Conservation (phyloP, 2,329 filamentous ascomycete species). For the Fonsecaea monophora region DNA sequence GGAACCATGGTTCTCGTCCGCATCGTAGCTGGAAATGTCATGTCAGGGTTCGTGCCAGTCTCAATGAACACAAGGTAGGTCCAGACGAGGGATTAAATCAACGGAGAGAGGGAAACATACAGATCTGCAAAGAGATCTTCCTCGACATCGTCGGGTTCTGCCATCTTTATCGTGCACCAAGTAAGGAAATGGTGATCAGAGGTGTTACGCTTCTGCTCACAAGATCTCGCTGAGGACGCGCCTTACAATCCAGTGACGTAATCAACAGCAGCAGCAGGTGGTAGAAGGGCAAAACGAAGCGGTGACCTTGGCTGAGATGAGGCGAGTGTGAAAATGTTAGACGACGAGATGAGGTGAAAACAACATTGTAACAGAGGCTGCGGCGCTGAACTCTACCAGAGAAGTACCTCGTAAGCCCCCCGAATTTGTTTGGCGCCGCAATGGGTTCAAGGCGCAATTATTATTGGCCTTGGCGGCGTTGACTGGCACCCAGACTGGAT, state of each 20-base stretch:
- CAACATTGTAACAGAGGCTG: not conserved
- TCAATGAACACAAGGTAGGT: constrained; percentile 20
- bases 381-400: not conserved
- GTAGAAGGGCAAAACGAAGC: not conserved
- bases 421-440: constrained; percentile 1
- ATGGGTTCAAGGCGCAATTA: not conserved
- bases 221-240: not conserved
- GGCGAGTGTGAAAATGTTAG: not conserved
- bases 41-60: constrained; percentile 15
- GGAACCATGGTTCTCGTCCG: constrained; percentile 62
- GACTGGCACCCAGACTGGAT: not conserved
- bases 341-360: not conserved
- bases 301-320: not conserved
- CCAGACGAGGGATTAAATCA: constrained; percentile 14
- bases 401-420: not conserved
- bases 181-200: not conserved
- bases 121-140: constrained; percentile 96
- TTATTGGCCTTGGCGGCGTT: not conserved
- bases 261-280: not conserved
- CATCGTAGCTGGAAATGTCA: constrained; percentile 64
- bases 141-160: constrained; percentile 72
- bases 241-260: not conserved
- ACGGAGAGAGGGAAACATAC: constrained; percentile 61
- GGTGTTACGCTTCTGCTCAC: constrained; percentile 2
- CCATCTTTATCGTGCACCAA: constrained; percentile 27